Conservation (phyloP, 352 stramenopile genomes). For the Phytophthora pinifolia region DNA sequence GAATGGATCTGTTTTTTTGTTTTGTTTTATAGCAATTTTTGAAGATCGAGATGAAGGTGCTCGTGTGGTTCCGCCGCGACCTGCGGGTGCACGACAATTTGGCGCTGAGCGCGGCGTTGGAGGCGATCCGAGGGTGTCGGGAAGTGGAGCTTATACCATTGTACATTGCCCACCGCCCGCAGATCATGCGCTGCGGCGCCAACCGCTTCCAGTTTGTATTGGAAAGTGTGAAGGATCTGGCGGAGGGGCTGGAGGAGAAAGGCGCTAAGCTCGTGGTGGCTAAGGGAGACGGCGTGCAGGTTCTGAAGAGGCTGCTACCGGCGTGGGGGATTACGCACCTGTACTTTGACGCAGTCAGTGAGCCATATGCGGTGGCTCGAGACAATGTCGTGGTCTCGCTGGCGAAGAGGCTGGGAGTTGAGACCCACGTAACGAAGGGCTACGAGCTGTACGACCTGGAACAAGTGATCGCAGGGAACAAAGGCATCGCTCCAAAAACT, state of each 20-base stretch:
- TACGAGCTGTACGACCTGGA: constrained; percentile 75
- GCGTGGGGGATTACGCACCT: constrained; percentile 89
- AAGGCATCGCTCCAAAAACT: constrained; percentile 62
- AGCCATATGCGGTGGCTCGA: constrained; percentile 87
- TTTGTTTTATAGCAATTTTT: too few species aligned
- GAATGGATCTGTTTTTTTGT: too few species aligned
- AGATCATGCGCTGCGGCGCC: constrained; percentile 82
- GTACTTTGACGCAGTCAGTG: constrained; percentile 90
- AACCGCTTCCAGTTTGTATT: constrained; percentile 93
- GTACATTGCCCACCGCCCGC: constrained; percentile 86
- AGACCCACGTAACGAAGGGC: constrained; percentile 65
- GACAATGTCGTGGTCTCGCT: constrained; percentile 64
- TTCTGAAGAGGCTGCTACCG: constrained; percentile 78
- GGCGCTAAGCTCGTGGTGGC: constrained; percentile 73
- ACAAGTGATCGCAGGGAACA: constrained; percentile 50
- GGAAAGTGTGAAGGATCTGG: constrained; percentile 88
- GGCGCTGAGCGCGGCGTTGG: constrained; percentile 79
- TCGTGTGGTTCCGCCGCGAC: constrained; percentile 95
- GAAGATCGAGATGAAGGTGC: constrained; percentile 18
- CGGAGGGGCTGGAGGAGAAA: constrained; percentile 58
- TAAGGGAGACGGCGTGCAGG: constrained; percentile 66
- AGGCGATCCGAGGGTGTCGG: constrained; percentile 24
- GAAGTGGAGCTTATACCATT: constrained; percentile 72
- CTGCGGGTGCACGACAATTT: constrained; percentile 96
- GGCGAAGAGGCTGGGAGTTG: constrained; percentile 50